Evolutionary conservation across 2,329 filamentous ascomycete genomes (phyloP), one percentile per base, ranked within the genome.

Genomic region (Acrocalymma vagum): DNA sequence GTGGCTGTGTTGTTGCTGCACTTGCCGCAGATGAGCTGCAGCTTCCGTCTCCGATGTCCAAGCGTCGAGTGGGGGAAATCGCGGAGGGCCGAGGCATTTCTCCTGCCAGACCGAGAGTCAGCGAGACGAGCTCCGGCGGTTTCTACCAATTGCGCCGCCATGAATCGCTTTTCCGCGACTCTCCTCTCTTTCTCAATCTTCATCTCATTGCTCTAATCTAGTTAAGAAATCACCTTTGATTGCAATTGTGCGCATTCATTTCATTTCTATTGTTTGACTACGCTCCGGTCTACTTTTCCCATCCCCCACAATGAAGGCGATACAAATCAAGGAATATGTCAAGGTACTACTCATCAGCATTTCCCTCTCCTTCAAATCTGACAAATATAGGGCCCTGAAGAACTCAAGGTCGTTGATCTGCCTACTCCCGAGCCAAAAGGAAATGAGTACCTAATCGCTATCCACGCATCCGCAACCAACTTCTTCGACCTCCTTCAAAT

Each of bases 401-500:
- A 94, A 63, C 88, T 97, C 69, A 80, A 77, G 48, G 87, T 95
- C 53, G 80, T 83, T 13, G 78, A 83, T 15, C 80, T 96, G 10
- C 84, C 90, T 13, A 88, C 91, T 38, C 92, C 90, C 1, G 73
- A 75, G 1, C 89, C 91, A 2, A 77, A 79, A 7, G 72, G 83
- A 21, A 76, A 88, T 63, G 84, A 96, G 73, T 97, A 96, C 69
- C 79, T 95, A 51, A 88, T 97, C 66, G 82, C 85, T 63, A 88
- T 97, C 60, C 88, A 90, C 71, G 90, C 93, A 30, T 82, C 88
- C 1, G 93, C 90, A 14, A 89, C 90, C 61, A 97, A 97, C 75
- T 97, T 97, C 81, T 97, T 96, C 77, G 93, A 97, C 69, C 87
- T 96, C 42, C 83, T 97, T 38, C 93, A 97, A 67, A 90, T 96